A percentile compares a stretch with the other conserved stretches of the same genome.
These are phyloP conservation scores for Blastobotrys peoriensis DNA, from an alignment of 805 yeast species.

Conservation along the genomic window DNA sequence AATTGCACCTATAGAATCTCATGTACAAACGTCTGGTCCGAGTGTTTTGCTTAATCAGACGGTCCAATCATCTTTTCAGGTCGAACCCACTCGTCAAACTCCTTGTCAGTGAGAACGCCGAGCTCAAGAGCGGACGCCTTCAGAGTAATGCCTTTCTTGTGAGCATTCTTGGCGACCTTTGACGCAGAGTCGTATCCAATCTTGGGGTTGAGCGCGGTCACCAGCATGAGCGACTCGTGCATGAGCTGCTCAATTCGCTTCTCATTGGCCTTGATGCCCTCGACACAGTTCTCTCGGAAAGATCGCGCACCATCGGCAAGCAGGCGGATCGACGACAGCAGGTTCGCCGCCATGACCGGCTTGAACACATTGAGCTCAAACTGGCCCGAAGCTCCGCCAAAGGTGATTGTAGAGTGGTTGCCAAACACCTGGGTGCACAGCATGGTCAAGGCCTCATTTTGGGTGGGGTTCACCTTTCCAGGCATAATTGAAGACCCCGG, in stretches of 20 bases:
- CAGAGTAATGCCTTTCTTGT: slow-evolving; percentile 93
- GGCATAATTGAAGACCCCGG: slow-evolving; percentile 99
- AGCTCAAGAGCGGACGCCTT: slow-evolving; percentile 92
- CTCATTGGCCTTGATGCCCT: slow-evolving; percentile 83
- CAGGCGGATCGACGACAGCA: slow-evolving; percentile 80
- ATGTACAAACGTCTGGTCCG: too few relatives aligned
- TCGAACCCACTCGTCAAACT: slow-evolving; percentile 94
- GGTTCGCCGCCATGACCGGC: slow-evolving; percentile 90
- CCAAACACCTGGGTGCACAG: slow-evolving; percentile 97
- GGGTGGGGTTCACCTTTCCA: slow-evolving; percentile 98
- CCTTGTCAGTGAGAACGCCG: slow-evolving; percentile 73
- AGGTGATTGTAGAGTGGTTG: slow-evolving; percentile 89
- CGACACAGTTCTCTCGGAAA: slow-evolving; percentile 92
- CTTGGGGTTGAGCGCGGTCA: slow-evolving; percentile 97
- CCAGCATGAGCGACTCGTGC: slow-evolving; percentile 96
- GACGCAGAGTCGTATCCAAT: slow-evolving; percentile 97
- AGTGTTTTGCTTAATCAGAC: slow-evolving; percentile 35
- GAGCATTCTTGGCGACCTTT: slow-evolving; percentile 97
- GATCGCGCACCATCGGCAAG: slow-evolving; percentile 85
- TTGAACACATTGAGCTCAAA: slow-evolving; percentile 97
- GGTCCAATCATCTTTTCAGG: slow-evolving; percentile 99
- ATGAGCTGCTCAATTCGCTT: slow-evolving; percentile 81
- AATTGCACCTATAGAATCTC: too few relatives aligned
- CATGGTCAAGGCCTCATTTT: slow-evolving; percentile 98
- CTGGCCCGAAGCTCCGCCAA: slow-evolving; percentile 98